A percentile compares a stretch with the other conserved stretches of the same genome.
Evolutionary conservation across 208 protist genomes (phyloP).

Genomic region (Leishmania major): DNA sequence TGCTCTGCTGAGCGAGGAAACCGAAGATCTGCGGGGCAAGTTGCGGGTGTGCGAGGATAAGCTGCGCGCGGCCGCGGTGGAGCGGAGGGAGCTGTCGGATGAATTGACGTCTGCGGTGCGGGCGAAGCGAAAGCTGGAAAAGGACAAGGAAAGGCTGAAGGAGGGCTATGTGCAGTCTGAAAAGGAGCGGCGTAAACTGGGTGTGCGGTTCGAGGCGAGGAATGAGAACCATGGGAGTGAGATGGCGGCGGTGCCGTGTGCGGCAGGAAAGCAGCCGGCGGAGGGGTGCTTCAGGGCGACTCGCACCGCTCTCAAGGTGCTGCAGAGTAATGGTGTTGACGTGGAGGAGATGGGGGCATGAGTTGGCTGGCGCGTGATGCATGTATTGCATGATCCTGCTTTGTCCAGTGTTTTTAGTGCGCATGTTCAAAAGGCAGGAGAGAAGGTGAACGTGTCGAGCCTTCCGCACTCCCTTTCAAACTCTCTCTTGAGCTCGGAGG

Average conservation of each 20-base stretch:
- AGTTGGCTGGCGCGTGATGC: neutral
- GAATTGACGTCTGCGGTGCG: neutral
- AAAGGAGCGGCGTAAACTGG: constrained; percentile 12
- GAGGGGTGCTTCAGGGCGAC: constrained; percentile 14
- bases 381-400: neutral
- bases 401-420: neutral
- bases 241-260: neutral
- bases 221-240: constrained; percentile 6
- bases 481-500: too few relatives aligned
- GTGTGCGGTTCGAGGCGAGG: constrained; percentile 14
- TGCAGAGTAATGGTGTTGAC: neutral
- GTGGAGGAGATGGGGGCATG: neutral
- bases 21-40: neutral
- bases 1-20: neutral
- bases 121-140: constrained; percentile 19
- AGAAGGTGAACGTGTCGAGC: neutral
- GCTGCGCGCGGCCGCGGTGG: neutral
- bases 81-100: neutral
- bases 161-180: constrained; percentile 35
- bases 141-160: constrained; percentile 36
- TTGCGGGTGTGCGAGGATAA: neutral
- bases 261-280: constrained; percentile 3
- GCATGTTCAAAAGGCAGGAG: neutral
- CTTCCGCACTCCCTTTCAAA: neutral
- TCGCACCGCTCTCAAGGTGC: constrained; percentile 13